Evolutionary conservation across 257 asterid genomes (phyloP), one percentile per base, ranked within the genome.

Genomic region (Solanum megistacrolobum): DNA sequence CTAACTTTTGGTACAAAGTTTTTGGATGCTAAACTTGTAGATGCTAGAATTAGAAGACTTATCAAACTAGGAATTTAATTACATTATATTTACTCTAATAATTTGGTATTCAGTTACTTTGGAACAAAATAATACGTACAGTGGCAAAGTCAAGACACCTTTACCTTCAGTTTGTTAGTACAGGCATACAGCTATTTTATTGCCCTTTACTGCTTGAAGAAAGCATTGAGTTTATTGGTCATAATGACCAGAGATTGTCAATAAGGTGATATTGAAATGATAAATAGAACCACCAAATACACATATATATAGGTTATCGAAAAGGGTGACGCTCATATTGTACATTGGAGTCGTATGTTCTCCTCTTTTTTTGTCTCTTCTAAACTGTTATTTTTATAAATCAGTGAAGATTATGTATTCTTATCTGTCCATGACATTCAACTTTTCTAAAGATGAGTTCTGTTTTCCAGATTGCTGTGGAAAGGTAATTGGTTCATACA

Each of bases 401-500:
- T 76, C 60, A n/a, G 12, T 12, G 3, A 38, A 36, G 21, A 76
- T 38, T 39, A 6, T 25, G n/a, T 39, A 39, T 21, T 78, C 65
- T 13, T 36, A 27, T 43, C 85, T 79, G 32, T 39, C 83, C 20
- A 5, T 39, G 52, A 76, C 31, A 39, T 3, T 76, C 83, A 52
- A 12, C 25, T 78, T 29, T 81, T 29, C 41, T 81, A 81, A 81
- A 46, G 85, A 81, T 29, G 41, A 18, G 18, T 89, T 89, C 84
- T 74, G 83, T 88, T 75, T 88, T 93, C 89, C 93, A 94, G 99
- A 90, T 91, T 96, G 94, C 93, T 96, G 48, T 94, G 94, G 97
- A 94, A 93, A 92, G 98, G 98, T 89, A 96, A 92, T 89, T 96
- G 99, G 99, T 96, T 96, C 92, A 87, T 93, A 55, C 98, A 96